Percentiles rank a stretch among this genome's conserved stretches.
These are phyloP conservation scores for Musa itinerans DNA, from an alignment of 176 grass and related monocot genomes.

Conservation along the genomic window DNA sequence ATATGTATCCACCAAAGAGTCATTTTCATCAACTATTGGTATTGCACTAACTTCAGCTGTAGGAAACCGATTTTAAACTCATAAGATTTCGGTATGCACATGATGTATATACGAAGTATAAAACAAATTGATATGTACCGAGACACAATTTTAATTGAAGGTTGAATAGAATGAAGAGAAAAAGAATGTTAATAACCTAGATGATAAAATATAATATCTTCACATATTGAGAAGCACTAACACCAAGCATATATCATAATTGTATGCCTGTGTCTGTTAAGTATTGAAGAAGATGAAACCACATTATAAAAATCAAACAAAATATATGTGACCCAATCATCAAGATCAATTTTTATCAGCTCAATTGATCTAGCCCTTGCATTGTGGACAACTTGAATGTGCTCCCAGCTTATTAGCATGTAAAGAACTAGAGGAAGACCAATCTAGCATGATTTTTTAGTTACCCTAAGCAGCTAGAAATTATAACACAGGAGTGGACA, in stretches of 20 bases:
- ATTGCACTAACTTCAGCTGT: slow-evolving; percentile 87
- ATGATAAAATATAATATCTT: background rate
- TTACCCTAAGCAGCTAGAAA: no score
- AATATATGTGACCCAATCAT: no score
- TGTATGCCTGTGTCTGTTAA: background rate
- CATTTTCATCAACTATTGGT: slow-evolving; percentile 92
- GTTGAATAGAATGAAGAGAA: background rate
- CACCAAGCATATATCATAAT: background rate
- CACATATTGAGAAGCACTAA: background rate
- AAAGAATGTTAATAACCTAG: background rate
- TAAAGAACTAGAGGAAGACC: background rate
- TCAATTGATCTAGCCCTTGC: background rate
- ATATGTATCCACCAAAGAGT: slow-evolving; percentile 82
- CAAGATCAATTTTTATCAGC: background rate
- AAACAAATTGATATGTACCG: background rate
- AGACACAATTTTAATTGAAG: background rate
- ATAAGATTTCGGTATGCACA: slow-evolving; percentile 7
- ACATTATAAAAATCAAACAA: no score
- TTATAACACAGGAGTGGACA: no score
- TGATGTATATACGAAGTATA: background rate
- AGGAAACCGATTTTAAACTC: slow-evolving; percentile 23
- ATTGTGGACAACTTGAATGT: background rate
- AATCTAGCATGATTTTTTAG: background rate
- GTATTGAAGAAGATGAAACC: background rate
- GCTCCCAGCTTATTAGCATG: no score